Base-by-base conservation (phyloP, 1,284 basidiomycete genomes). In the Ustilago esculenta region DNA sequence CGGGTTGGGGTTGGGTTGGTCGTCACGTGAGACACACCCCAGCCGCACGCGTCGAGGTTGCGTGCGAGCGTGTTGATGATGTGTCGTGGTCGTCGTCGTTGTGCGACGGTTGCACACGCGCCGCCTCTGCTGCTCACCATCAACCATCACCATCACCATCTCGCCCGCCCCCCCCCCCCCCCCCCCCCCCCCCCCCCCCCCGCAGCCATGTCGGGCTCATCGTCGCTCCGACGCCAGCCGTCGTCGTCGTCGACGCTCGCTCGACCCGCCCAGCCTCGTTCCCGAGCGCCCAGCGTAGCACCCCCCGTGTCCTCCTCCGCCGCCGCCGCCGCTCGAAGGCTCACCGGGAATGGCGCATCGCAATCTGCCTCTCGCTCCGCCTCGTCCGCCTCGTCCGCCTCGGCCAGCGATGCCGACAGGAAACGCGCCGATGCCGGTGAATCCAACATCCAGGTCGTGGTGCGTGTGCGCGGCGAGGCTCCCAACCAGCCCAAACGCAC, bases 381-480 rank as follows among this genome's bases (percentile, higher is more conserved):
- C n/a, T 48, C 67, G 15, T 47, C 56, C 0, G 36, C 50, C n/a
- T 48, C 67, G 15, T 47, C 56, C 11, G 43, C 50, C 18, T 55
- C 60, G 20, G 41, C 25, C 48, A 52, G 46, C 21, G 67, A 65
- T n/a, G 39, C 51, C 1, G 47, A 36, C 15, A 40, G 23, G 7
- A 61, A 60, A 42, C 59, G 58, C 9, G 25, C 33, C 17, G 68
- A 71, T 6, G 51, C 53, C 1, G 49, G 45, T 21, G 76, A 80
- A 34, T 60, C 68, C 30, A 80, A 79, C 44, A 79, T 81, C 45
- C 77, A 77, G 29, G 79, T 81, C 30, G 73, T 79, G n/a, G 77
- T 81, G 11, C 75, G 79, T 25, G 75, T 81, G 37, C 45, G 74
- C 33, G 72, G 72, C 7, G 41, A 53, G 6, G 72, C 74, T 18